A percentile compares a stretch with the other conserved stretches of the same genome.
Conservation (phyloP, 78 protist genomes). For the Goniomonas avonlea region DNA sequence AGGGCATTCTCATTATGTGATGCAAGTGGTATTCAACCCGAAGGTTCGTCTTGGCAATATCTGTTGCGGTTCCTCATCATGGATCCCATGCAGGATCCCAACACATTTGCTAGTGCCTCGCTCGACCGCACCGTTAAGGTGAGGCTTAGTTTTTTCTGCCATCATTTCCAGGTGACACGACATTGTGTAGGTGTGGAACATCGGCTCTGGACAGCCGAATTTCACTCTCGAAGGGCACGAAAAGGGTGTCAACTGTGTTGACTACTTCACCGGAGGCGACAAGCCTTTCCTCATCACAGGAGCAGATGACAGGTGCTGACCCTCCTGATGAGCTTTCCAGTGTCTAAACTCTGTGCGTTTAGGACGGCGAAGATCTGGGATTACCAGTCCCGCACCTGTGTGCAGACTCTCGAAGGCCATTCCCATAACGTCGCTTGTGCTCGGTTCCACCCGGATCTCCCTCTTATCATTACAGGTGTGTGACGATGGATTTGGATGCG, state of each 20-base stretch:
- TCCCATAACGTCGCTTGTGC: constrained; percentile 73
- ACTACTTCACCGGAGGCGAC: constrained; percentile 75
- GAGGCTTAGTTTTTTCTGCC: not conserved
- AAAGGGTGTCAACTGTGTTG: constrained; percentile 94
- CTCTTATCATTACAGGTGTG: constrained; percentile 79
- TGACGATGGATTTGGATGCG: constrained; percentile 7
- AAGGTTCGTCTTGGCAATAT: too few species aligned
- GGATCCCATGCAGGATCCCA: constrained; percentile 69
- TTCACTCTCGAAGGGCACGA: constrained; percentile 97
- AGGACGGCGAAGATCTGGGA: constrained; percentile 93
- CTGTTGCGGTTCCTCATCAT: not conserved
- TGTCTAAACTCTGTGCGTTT: too few species aligned
- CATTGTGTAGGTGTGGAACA: constrained; percentile 70
- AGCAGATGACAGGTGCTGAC: constrained; percentile 77
- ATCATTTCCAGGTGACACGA: not conserved
- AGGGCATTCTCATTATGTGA: constrained; percentile 96
- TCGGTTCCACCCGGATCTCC: constrained; percentile 92
- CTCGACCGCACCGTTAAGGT: constrained; percentile 89
- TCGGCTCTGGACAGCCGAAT: constrained; percentile 67
- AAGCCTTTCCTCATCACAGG: constrained; percentile 94
- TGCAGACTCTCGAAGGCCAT: constrained; percentile 89
- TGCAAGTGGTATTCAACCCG: constrained; percentile 93
- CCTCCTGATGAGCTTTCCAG: not conserved
- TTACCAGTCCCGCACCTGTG: constrained; percentile 86
- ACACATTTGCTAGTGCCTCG: constrained; percentile 94